Evolutionary conservation across 345 rosid genomes (phyloP).

Genomic region (Eucalyptus tenuipes): DNA sequence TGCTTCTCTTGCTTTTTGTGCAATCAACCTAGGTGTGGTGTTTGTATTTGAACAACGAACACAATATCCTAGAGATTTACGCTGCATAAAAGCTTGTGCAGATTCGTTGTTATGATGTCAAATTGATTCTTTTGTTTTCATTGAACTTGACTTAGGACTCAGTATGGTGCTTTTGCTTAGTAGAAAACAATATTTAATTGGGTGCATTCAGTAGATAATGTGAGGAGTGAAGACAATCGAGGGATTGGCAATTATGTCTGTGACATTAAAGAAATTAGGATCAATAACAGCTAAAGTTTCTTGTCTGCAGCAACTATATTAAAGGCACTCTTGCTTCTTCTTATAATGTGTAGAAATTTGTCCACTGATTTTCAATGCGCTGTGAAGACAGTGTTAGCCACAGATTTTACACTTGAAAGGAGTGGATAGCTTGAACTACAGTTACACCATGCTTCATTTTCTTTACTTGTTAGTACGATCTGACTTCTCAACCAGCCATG

Average conservation of each 20-base stretch:
- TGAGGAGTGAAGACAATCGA: background rate
- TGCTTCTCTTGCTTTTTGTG: background rate
- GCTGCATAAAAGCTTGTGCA: background rate
- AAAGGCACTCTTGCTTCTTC: background rate
- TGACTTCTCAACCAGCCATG: background rate
- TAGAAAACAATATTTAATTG: background rate
- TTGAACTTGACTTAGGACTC: background rate
- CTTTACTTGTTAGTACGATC: background rate
- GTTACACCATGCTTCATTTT: background rate
- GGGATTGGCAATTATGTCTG: background rate
- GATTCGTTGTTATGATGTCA: background rate
- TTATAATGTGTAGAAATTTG: background rate
- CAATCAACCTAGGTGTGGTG: background rate
- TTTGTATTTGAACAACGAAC: background rate
- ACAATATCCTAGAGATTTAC: background rate
- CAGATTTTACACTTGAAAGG: background rate
- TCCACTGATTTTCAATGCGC: background rate
- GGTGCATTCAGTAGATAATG: background rate
- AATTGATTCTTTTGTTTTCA: background rate
- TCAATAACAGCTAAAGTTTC: background rate
- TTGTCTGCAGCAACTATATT: background rate
- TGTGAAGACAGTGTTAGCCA: conserved; percentile 52
- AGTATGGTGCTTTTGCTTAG: background rate
- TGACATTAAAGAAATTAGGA: background rate
- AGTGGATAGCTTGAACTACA: background rate